Conservation (phyloP, 176 grass and related monocot species). For the Lolium multiflorum region DNA sequence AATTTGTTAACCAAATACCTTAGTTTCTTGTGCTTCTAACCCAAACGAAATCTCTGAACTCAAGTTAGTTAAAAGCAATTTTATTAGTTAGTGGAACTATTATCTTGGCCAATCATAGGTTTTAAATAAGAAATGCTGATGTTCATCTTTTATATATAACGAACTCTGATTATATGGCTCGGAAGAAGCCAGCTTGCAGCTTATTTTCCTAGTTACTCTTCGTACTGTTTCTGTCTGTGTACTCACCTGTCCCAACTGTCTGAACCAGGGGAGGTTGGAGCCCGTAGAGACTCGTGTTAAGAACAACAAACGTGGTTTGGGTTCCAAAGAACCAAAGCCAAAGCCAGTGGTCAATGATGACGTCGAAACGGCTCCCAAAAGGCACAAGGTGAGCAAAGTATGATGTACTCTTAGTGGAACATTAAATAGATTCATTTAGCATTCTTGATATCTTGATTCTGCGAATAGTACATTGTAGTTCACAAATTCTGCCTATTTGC, state of each 20-base stretch:
- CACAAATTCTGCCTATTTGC: neutral
- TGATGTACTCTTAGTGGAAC: neutral
- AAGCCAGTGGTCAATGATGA: conserved; percentile 35
- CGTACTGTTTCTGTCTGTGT: neutral
- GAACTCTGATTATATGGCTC: neutral
- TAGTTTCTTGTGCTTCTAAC: neutral
- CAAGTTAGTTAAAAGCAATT: neutral
- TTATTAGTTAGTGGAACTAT: neutral
- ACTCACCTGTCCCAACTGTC: conserved; percentile 9
- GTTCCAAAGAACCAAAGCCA: conserved; percentile 71
- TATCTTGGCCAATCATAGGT: neutral
- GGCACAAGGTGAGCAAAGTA: conserved; percentile 50
- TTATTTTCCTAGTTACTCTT: neutral
- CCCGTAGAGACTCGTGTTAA: conserved; percentile 79
- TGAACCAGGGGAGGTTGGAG: conserved; percentile 74
- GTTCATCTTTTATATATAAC: neutral
- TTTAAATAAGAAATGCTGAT: neutral
- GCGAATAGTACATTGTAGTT: neutral
- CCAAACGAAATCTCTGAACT: neutral
- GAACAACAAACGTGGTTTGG: conserved; percentile 87
- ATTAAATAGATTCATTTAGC: neutral
- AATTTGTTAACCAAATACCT: neutral
- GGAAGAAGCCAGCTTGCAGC: neutral
- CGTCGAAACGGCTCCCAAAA: conserved; percentile 49
- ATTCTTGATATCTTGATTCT: neutral